Percentiles rank a stretch among this genome's conserved stretches.
Evolutionary conservation across 345 rosid genomes (phyloP).

Genomic region (Clausena lansium): DNA sequence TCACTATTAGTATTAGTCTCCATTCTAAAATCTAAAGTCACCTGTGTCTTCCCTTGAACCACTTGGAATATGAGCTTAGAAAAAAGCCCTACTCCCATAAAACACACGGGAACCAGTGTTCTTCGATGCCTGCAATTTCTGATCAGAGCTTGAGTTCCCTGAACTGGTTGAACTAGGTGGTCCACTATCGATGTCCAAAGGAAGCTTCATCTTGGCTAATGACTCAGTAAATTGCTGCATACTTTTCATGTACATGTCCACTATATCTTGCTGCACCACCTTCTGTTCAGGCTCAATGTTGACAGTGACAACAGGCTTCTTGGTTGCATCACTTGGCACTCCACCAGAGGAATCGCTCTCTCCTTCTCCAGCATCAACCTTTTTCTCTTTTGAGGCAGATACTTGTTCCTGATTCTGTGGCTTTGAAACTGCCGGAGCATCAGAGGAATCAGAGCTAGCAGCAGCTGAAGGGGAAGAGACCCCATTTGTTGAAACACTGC

Average conservation of each 20-base stretch:
- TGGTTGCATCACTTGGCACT: slow-evolving; percentile 31
- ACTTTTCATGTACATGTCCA: slow-evolving; percentile 98
- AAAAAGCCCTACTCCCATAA: slow-evolving; percentile 97
- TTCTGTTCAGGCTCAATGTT: slow-evolving; percentile 73
- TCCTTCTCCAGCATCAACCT: slow-evolving; percentile 35
- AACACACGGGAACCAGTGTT: slow-evolving; percentile 84
- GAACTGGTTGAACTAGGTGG: slow-evolving; percentile 70
- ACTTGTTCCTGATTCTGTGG: slow-evolving; percentile 42
- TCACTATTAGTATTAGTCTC: slow-evolving; percentile 72
- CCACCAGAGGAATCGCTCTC: slow-evolving; percentile 54
- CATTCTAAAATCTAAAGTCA: slow-evolving; percentile 64
- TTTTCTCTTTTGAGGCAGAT: slow-evolving; percentile 42
- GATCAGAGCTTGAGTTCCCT: slow-evolving; percentile 84
- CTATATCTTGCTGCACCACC: slow-evolving; percentile 90
- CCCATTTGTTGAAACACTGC: slow-evolving; percentile 75
- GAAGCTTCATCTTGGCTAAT: slow-evolving; percentile 98
- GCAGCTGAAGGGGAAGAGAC: slow-evolving; percentile 66
- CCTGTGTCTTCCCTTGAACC: slow-evolving; percentile 55
- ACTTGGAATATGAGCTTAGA: slow-evolving; percentile 47
- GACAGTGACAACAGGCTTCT: slow-evolving; percentile 52
- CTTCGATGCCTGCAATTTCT: slow-evolving; percentile 64
- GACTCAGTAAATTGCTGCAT: slow-evolving; percentile 99
- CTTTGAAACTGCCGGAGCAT: slow-evolving; percentile 44
- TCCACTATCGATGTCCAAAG: slow-evolving; percentile 73
- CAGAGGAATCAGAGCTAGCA: slow-evolving; percentile 62